Evolutionary conservation across 2,329 filamentous ascomycete species (phyloP).

Genomic region (Fusarium xyrophilum): DNA sequence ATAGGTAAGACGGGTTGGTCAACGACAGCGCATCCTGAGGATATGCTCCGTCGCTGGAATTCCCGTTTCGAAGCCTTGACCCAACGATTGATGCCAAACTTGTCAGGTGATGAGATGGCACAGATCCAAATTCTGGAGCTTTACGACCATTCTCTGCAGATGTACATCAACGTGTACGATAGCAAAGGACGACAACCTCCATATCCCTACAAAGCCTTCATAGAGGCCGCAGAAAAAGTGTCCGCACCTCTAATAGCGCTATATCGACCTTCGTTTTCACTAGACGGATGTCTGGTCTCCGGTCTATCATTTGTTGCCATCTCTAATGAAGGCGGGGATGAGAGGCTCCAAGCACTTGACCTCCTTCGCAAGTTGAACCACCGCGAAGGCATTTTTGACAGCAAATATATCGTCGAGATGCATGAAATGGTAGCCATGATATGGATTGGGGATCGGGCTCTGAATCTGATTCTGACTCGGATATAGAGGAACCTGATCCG

Average conservation of each 20-base stretch:
- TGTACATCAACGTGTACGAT: not conserved
- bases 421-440: not conserved
- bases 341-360: not conserved
- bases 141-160: not conserved
- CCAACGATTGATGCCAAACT: fast-evolving
- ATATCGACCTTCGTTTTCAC: not conserved
- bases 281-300: not conserved
- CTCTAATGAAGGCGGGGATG: not conserved
- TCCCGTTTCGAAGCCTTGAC: not conserved
- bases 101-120: not conserved
- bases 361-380: not conserved
- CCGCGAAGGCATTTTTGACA: constrained; percentile 7
- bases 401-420: constrained; percentile 16
- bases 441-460: not conserved
- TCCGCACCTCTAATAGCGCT: not conserved
- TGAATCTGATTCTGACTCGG: not conserved
- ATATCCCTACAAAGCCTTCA: not conserved
- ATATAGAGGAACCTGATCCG: not conserved
- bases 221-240: not conserved
- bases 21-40: not conserved
- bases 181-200: not conserved
- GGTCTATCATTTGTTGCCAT: not conserved
- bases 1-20: not conserved
- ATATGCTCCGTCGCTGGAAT: not conserved
- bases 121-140: not conserved